phyloP scores from a whole-genome alignment of 1,284 basidiomycete genomes.

The Trichosporon coremiiforme region DNA sequence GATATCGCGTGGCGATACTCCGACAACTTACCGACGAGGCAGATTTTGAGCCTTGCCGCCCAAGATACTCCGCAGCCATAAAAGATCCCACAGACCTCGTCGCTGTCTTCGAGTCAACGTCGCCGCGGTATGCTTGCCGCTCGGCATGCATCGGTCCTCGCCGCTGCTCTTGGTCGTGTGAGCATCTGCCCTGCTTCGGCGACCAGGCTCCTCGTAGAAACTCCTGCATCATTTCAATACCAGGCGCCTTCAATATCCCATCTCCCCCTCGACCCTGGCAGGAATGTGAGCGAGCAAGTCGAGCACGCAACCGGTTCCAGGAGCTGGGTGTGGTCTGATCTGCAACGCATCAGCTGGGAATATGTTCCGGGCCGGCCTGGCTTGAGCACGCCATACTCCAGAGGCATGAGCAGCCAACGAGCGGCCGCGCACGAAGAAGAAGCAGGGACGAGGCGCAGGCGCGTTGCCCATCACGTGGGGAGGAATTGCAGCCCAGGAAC shows the following conservation, averaged over 20 bases:
- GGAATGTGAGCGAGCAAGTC: no score
- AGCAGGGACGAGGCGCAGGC: background rate
- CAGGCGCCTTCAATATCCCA: background rate
- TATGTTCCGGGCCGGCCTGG: background rate
- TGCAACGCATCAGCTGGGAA: background rate
- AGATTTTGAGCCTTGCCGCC: background rate
- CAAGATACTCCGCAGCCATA: no score
- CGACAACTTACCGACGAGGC: background rate
- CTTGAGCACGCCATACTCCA: conserved; percentile 1
- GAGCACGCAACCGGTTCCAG: conserved; percentile 9
- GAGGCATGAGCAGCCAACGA: background rate
- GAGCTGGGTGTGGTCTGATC: background rate
- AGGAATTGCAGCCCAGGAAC: background rate
- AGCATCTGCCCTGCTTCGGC: background rate
- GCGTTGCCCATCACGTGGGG: background rate
- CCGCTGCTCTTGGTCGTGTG: background rate
- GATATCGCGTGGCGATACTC: background rate
- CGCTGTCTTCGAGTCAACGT: background rate
- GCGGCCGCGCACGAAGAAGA: background rate
- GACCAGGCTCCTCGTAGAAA: background rate
- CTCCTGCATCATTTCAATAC: background rate
- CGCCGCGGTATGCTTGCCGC: background rate
- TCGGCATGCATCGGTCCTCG: background rate
- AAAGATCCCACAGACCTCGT: background rate
- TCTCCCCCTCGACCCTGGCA: background rate